phyloP scores from a whole-genome alignment of 805 yeast genomes.

The Monosporozyma aerobia region DNA sequence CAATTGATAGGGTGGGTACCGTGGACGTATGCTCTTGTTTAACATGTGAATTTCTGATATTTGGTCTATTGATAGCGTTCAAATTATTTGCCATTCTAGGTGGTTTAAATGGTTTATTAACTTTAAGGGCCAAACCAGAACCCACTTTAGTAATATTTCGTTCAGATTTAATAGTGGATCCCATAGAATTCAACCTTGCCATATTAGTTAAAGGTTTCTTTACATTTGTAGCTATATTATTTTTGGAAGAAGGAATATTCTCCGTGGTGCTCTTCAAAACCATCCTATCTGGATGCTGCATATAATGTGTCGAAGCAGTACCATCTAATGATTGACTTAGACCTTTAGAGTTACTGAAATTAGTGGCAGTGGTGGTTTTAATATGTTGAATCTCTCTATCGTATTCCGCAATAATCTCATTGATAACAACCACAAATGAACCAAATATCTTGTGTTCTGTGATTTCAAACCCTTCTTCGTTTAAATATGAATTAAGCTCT shows the following conservation, averaged over 20 bases:
- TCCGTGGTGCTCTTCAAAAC: not conserved
- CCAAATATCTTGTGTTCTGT: conserved; percentile 25
- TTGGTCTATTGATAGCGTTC: conserved; percentile 8
- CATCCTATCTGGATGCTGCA: not conserved
- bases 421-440: conserved; percentile 18
- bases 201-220: not conserved
- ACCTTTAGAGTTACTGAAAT: not conserved
- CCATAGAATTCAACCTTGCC: not conserved
- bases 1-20: not conserved
- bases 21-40: not conserved
- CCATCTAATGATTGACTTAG: not conserved
- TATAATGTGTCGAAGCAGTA: not conserved
- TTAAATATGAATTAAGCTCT: conserved; percentile 14
- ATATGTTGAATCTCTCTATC: conserved; percentile 13
- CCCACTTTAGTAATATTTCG: not conserved
- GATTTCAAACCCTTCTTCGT: conserved; percentile 16
- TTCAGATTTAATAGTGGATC: not conserved
- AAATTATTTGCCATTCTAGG: conserved; percentile 13
- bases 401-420: conserved; percentile 11
- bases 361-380: not conserved
- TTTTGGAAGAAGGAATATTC: not conserved
- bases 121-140: conserved; percentile 17
- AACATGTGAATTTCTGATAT: conserved; percentile 3
- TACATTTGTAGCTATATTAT: not conserved
- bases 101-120: conserved; percentile 25